Evolutionary conservation across 164 flowering plant genomes (phyloP), one percentile per base, ranked within the genome.

Genomic region (Vitis cinerea): DNA sequence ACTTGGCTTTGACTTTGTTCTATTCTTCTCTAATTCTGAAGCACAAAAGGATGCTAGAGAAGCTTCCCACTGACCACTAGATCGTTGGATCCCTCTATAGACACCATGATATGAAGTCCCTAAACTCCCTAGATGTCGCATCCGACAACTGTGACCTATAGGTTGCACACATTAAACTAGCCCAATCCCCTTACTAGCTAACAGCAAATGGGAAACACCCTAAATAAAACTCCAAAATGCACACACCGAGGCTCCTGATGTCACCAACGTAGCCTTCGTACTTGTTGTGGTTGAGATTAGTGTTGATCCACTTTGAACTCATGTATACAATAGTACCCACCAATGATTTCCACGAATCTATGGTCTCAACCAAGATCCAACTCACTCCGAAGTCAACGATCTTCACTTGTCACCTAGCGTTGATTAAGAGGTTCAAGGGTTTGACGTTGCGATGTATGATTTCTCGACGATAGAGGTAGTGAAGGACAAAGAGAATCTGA

Each of bases 301-400:
- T 88, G 64, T 94, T 87, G 71, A 93, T 89, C 68, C 95, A 58
- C 68, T 93, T 93, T 0, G 95, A 93, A 50, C 97, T 91, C 98
- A 91, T 93, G 71, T 91, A 91, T 4, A 97, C 95, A 37, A 89
- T 87, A 4, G 97, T 93, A 14, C 98, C 97, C 0, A 90, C 95
- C 5, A 92, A 80, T 0, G 95, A 88, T 62, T 90, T 83, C 65
- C 98, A 93, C 0, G 90, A 85, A 74, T 89, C 97, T 89, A 93
- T 88, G 12, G 94, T 91, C 73, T 88, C 89, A 0, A 78, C 85
- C 6, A 93, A 71, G 23, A 90, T 80, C 65, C 93, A 64, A 47
- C 88, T 74, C 3, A 89, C 94, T 3, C 98, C 94, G 50, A 93
- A 93, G 63, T 93, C 94, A 0, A 97, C 94, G 54, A 90, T 89